phyloP scores from a whole-genome alignment of 257 asterid species.

The Solanum gracilifrons region DNA sequence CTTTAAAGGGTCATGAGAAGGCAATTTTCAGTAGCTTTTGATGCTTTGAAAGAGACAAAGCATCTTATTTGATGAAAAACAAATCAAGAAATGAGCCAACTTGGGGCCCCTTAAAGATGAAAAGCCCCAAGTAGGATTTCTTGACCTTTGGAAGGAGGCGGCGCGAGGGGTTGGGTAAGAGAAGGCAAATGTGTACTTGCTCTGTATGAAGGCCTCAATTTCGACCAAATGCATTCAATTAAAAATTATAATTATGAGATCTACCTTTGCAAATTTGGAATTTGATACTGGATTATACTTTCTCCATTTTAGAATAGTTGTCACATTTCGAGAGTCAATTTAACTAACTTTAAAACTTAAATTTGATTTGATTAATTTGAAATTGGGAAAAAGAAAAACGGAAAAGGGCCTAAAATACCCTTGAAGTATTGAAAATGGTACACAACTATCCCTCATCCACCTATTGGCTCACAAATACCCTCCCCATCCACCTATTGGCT shows the following conservation, averaged over 20 bases:
- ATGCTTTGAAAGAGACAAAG: constrained; percentile 18
- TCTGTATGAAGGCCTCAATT: not conserved
- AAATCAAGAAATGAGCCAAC: not conserved
- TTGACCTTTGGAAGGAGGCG: not conserved
- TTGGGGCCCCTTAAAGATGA: not conserved
- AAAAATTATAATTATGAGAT: not conserved
- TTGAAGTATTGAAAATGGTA: too few relatives aligned
- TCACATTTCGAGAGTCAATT: too few relatives aligned
- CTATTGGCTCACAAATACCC: too few relatives aligned
- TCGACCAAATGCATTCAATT: not conserved
- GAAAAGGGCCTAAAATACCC: too few relatives aligned
- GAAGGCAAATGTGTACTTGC: not conserved
- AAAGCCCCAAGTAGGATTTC: not conserved
- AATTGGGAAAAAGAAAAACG: too few relatives aligned
- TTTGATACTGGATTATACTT: not conserved
- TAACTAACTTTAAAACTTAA: too few relatives aligned
- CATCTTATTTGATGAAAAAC: not conserved
- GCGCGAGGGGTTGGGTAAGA: not conserved
- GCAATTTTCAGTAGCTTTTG: constrained; percentile 33
- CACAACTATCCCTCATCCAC: too few relatives aligned
- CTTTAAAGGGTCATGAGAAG: constrained; percentile 35
- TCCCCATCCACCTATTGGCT: too few relatives aligned
- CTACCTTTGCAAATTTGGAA: not conserved
- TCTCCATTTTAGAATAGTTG: fast-evolving
- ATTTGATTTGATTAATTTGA: too few relatives aligned